A percentile compares a stretch with the other conserved stretches of the same genome.
phyloP scores from a whole-genome alignment of 345 rosid genomes.

The Gossypium sturtianum region DNA sequence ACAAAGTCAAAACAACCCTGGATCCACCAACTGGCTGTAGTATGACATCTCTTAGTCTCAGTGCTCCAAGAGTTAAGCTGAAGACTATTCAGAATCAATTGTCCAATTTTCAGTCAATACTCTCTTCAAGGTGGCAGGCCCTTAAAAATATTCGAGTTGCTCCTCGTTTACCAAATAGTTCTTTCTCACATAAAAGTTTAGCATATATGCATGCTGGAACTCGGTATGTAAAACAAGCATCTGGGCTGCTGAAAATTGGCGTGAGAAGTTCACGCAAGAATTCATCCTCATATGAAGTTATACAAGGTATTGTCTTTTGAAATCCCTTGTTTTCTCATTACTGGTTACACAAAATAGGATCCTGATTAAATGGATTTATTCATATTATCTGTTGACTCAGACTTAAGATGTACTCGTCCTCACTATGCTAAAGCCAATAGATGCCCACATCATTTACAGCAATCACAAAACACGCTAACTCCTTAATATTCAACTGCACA shows the following conservation, averaged over 20 bases:
- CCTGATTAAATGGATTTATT: neutral
- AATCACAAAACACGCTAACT: neutral
- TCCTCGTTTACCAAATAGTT: conserved; percentile 53
- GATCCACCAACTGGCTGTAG: conserved; percentile 84
- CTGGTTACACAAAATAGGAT: neutral
- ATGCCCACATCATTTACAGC: neutral
- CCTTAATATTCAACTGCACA: neutral
- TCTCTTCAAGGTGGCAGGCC: conserved; percentile 67
- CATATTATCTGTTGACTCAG: neutral
- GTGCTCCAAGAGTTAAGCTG: conserved; percentile 44
- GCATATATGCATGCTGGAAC: conserved; percentile 92
- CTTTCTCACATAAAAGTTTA: conserved; percentile 79
- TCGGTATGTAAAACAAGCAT: conserved; percentile 80
- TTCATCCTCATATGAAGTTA: conserved; percentile 75
- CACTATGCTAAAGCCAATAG: neutral
- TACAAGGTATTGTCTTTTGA: conserved; percentile 54
- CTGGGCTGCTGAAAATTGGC: conserved; percentile 85
- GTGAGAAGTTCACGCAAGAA: conserved; percentile 79
- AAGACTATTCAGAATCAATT: conserved; percentile 52
- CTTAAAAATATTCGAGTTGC: conserved; percentile 50
- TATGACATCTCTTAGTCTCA: conserved; percentile 50
- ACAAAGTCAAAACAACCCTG: conserved; percentile 67
- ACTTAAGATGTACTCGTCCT: neutral
- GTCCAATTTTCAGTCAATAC: conserved; percentile 48
- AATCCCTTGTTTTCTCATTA: neutral